Base-by-base conservation (phyloP, 805 yeast genomes). In the Komagataella kurtzmanii region DNA sequence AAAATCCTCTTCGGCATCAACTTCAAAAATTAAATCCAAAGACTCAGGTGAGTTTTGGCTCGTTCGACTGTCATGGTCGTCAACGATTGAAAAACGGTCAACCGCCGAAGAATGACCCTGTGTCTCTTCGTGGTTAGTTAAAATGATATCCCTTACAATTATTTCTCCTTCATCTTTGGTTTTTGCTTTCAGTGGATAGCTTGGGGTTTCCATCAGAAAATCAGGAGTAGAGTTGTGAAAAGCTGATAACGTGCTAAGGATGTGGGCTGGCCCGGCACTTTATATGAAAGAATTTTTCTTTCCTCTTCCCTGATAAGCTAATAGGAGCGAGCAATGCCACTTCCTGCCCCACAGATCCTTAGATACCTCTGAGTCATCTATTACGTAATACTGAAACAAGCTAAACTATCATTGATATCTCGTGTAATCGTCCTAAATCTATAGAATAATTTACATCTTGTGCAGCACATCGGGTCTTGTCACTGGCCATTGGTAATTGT, bases 401-500 rank as follows among this genome's bases (percentile, higher is more conserved):
- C 40, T 30, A 30, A 30, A 10, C 14, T 10, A 10, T 30, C n/a
- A 30, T 3, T 30, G 40, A 30, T 14, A 30, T 10, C 14, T 30
- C 12, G 14, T 30, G 12, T 30, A 10, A 30, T 30, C 40, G 14
- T 30, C n/a, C 14, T 30, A 44, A 14, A 12, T 17, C 46, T 49
- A 21, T 21, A 21, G 23, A 17, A n/a, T 17, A 44, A 8, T 3
- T 55, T 53, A 65, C 45, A 63, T 61, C 56, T 63, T 65, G 46
- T 63, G 53, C 24, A 63, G 49, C n/a, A 54, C 56, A 50, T 66
- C 67, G 2, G 78, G 82, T 17, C 78, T 79, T 19, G 89, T 82
- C 56, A 85, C 79, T 44, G 98, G 98, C 98, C 98, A 91, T 65
- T 85, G 86, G 71, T 91, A 91, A 54, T 77, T 70, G 48, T 79